Conservation (phyloP, 177 flowering plant genomes). For the Vitis hybrid region DNA sequence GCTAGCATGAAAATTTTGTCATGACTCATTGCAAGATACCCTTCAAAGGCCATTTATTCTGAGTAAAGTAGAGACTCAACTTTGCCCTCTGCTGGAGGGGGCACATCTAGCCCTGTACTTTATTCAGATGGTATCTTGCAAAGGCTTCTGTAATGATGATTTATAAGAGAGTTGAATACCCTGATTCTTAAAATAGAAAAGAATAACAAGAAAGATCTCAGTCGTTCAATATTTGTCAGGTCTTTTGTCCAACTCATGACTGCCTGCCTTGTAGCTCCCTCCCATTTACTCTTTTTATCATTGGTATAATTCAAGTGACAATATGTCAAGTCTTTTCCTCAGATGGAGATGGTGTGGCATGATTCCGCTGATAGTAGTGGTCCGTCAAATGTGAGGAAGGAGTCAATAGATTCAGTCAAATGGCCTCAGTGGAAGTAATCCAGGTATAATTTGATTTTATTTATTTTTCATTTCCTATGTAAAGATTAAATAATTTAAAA, state of each 20-base stretch:
- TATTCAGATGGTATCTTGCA: neutral
- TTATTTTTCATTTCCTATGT: too few relatives aligned
- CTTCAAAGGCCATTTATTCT: neutral
- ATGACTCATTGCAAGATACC: neutral
- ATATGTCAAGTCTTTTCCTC: conserved; percentile 5
- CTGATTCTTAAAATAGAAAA: neutral
- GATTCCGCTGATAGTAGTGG: conserved; percentile 37
- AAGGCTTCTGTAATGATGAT: conserved; percentile 3
- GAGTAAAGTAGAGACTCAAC: neutral
- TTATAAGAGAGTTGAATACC: neutral
- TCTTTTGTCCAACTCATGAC: neutral
- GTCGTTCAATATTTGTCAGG: neutral
- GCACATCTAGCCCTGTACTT: neutral
- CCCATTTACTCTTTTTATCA: neutral
- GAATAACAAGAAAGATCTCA: neutral
- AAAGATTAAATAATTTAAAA: too few relatives aligned
- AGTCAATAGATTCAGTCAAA: conserved; percentile 36
- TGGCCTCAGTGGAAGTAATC: conserved; percentile 48
- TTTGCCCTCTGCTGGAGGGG: neutral
- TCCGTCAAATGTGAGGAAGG: conserved; percentile 35
- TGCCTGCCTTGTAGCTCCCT: neutral
- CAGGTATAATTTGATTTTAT: neutral
- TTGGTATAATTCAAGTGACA: neutral
- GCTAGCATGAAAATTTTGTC: neutral
- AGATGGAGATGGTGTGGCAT: conserved; percentile 89